phyloP scores from a whole-genome alignment of 257 asterid species.

The Fraxinus excelsior region DNA sequence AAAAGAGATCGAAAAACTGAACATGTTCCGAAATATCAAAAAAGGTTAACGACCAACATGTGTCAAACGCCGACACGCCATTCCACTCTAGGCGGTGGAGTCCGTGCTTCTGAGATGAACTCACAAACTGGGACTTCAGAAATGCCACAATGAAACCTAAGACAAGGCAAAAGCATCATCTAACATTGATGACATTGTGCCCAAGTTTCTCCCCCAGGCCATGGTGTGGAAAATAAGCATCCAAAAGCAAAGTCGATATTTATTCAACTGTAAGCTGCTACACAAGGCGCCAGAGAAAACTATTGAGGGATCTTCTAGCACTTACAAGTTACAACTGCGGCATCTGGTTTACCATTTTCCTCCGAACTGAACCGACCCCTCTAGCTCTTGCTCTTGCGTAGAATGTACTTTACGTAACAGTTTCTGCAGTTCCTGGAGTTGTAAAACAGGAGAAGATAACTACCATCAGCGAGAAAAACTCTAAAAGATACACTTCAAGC shows the following conservation, averaged over 20 bases:
- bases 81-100: too few relatives aligned
- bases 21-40: too few relatives aligned
- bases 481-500: background rate
- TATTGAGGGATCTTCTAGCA: slow-evolving; percentile 62
- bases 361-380: slow-evolving; percentile 28
- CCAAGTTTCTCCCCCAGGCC: background rate
- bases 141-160: background rate
- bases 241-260: slow-evolving; percentile 13
- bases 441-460: background rate
- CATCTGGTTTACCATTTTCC: slow-evolving; percentile 40
- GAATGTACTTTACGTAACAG: slow-evolving; percentile 69
- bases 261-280: slow-evolving; percentile 57
- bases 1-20: too few relatives aligned
- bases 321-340: slow-evolving; percentile 36
- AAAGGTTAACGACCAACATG: too few relatives aligned
- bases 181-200: background rate
- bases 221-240: background rate
- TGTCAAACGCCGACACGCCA: too few relatives aligned
- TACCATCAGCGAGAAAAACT: slow-evolving; percentile 14
- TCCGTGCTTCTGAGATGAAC: too few relatives aligned
- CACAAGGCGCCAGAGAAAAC: slow-evolving; percentile 60
- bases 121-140: too few relatives aligned
- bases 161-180: background rate
- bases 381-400: background rate
- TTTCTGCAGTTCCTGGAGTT: slow-evolving; percentile 66